Conservation (phyloP, 306 rosid species). For the Cicer bijugum region DNA sequence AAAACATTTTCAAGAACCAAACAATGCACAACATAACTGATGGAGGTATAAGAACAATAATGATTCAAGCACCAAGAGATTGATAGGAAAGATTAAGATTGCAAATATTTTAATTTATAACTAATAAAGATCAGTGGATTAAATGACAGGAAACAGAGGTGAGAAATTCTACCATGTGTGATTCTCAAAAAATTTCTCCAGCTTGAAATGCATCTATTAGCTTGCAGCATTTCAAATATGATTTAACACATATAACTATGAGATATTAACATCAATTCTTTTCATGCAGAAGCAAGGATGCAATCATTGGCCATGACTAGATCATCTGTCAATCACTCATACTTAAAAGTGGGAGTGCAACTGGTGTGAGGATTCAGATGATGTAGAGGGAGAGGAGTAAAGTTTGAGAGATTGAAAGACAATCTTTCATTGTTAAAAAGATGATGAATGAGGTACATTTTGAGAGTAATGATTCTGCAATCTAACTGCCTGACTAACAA, state of each 20-base stretch:
- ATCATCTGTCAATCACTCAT: conserved; percentile 22
- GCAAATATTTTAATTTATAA: conserved; percentile 14
- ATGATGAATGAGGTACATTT: too few species aligned
- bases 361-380: background rate
- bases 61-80: background rate
- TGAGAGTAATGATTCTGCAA: too few species aligned
- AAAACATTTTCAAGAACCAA: background rate
- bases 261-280: conserved; percentile 1
- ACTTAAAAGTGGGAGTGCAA: background rate
- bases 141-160: too few species aligned
- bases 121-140: too few species aligned
- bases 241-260: background rate
- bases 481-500: too few species aligned
- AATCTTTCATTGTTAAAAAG: too few species aligned
- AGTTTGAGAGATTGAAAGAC: too few species aligned
- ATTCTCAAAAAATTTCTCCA: background rate
- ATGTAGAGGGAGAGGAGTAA: too few species aligned
- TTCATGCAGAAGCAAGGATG: conserved; percentile 4
- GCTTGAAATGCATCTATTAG: conserved; percentile 21
- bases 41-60: too few species aligned
- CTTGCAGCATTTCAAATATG: conserved; percentile 9
- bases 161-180: too few species aligned
- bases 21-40: background rate
- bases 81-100: background rate
- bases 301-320: conserved; percentile 19